phyloP scores from a whole-genome alignment of 306 rosid genomes.

The Citrullus mucosospermus region DNA sequence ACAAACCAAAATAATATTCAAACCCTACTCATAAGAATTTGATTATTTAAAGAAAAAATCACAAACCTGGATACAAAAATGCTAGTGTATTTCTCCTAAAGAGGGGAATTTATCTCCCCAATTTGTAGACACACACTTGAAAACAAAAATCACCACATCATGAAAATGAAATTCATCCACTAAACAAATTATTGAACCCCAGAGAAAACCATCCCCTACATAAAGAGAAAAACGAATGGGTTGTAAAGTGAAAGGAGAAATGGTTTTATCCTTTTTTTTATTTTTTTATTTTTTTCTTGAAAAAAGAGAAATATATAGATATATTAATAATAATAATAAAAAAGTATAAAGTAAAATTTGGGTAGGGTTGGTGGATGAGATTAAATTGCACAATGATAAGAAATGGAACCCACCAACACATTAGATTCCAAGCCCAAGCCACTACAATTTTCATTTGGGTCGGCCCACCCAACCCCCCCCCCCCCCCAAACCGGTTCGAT shows the following conservation, averaged over 20 bases:
- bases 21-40: too few species aligned
- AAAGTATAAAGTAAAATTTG: background rate
- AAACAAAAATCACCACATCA: background rate
- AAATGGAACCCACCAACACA: background rate
- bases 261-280: background rate
- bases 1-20: too few species aligned
- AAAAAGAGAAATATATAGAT: background rate
- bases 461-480: background rate
- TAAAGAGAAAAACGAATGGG: background rate
- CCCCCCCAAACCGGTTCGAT: background rate
- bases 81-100: background rate
- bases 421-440: background rate
- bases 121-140: background rate
- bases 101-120: background rate
- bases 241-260: background rate
- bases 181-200: background rate
- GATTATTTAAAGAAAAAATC: too few species aligned
- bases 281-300: background rate
- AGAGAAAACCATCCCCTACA: too few species aligned
- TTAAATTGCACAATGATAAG: conserved; percentile 7
- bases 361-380: background rate
- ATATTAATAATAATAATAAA: too few species aligned
- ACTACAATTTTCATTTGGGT: background rate
- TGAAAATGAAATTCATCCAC: background rate
- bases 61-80: too few species aligned